These are phyloP conservation scores for Hypoxylon sp. DNA, from an alignment of 2,329 filamentous ascomycete genomes.

Conservation along the genomic window DNA sequence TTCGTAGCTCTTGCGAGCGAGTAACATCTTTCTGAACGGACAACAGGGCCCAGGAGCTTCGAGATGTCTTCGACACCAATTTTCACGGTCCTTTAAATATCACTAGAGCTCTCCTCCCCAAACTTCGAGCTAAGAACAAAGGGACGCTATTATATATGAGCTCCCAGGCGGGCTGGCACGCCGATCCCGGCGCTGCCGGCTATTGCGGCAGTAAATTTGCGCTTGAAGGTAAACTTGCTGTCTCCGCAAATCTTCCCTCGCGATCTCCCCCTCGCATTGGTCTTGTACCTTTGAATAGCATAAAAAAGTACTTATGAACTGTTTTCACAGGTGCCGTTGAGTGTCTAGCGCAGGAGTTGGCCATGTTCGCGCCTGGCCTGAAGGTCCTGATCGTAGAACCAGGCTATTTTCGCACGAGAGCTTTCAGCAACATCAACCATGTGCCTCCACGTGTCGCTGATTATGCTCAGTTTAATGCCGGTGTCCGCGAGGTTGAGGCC, in stretches of 20 bases:
- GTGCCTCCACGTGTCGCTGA: constrained; percentile 43
- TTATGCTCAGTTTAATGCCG: constrained; percentile 52
- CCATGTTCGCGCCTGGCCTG: constrained; percentile 50
- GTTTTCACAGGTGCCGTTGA: constrained; percentile 47
- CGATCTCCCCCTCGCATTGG: neutral
- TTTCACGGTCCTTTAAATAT: constrained; percentile 56
- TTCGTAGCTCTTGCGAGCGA: neutral
- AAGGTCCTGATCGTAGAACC: constrained; percentile 57
- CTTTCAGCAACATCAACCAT: constrained; percentile 54
- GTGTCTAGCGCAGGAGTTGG: constrained; percentile 51
- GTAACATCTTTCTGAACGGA: constrained; percentile 16
- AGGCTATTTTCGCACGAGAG: constrained; percentile 58
- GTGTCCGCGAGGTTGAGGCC: constrained; percentile 47
- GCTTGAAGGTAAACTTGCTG: constrained; percentile 35
- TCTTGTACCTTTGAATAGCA: too few relatives aligned
- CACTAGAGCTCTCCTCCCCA: constrained; percentile 52
- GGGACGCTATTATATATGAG: constrained; percentile 54
- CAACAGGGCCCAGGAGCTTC: constrained; percentile 46
- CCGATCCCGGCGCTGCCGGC: constrained; percentile 47
- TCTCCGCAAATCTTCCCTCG: neutral
- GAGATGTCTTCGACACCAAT: constrained; percentile 51
- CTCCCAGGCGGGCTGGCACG: constrained; percentile 53
- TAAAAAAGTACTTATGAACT: neutral
- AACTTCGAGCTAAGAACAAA: constrained; percentile 47
- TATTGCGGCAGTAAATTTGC: constrained; percentile 45